Percentiles rank a stretch among this genome's conserved stretches.
Evolutionary conservation across 305 asterid genomes (phyloP).

Genomic region (Fraxinus nigra): DNA sequence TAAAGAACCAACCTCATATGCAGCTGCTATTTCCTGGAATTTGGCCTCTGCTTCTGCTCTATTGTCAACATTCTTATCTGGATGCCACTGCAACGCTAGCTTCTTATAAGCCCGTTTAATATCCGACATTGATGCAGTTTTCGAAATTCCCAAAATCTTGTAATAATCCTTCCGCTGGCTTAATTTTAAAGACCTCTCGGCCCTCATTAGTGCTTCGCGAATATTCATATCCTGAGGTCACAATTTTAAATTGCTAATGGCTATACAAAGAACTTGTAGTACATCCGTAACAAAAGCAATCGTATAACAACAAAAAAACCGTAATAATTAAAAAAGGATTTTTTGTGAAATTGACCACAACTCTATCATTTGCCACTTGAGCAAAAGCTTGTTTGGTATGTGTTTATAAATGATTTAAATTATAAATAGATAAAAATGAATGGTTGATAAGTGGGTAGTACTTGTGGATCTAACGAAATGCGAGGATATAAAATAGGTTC

Average conservation of each 20-base stretch:
- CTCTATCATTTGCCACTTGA: not conserved
- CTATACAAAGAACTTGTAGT: not conserved
- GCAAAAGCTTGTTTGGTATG: not conserved
- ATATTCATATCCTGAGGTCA: slow-evolving; percentile 63
- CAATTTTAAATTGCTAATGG: slow-evolving; percentile 1
- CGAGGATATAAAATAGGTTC: not conserved
- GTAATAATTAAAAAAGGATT: not conserved
- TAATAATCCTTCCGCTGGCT: slow-evolving; percentile 95
- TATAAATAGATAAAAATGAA: not conserved
- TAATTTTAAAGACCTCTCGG: slow-evolving; percentile 74
- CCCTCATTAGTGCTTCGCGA: slow-evolving; percentile 67
- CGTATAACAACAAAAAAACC: not conserved
- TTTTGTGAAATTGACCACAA: not conserved
- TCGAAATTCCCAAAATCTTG: slow-evolving; percentile 81
- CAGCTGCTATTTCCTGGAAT: slow-evolving; percentile 94
- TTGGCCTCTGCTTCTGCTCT: slow-evolving; percentile 93
- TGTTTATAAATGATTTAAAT: not conserved
- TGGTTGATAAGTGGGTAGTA: too few relatives aligned
- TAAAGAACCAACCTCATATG: slow-evolving; percentile 70
- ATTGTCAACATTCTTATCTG: slow-evolving; percentile 69
- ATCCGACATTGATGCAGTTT: slow-evolving; percentile 66
- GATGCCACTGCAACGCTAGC: slow-evolving; percentile 91
- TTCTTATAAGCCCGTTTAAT: slow-evolving; percentile 93
- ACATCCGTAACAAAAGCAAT: not conserved
- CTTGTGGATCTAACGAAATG: too few relatives aligned